These are phyloP conservation scores for Phaeotremella skinneri DNA, from an alignment of 768 basidiomycete genomes.

Conservation along the genomic window DNA sequence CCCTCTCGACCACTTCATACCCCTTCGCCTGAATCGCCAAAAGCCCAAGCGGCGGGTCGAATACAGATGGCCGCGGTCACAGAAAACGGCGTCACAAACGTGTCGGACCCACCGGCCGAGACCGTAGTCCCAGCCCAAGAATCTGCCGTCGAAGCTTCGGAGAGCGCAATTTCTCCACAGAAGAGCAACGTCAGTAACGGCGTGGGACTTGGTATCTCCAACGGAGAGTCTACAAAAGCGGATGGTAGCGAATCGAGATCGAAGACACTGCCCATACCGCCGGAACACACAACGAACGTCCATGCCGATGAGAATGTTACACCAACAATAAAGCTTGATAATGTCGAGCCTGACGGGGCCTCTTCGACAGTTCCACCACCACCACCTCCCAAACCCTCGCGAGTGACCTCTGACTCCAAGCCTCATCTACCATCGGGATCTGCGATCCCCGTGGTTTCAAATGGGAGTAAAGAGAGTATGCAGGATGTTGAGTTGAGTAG, in stretches of 20 bases:
- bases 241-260: not conserved
- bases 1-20: no score
- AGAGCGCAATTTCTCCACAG: no score
- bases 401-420: not conserved
- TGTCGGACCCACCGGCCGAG: no score
- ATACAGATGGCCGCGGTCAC: no score
- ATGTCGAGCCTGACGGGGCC: not conserved
- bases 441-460: not conserved
- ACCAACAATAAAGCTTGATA: not conserved
- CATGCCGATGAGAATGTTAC: not conserved
- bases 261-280: not conserved
- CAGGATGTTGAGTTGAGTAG: conserved; percentile 29
- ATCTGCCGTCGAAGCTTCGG: no score
- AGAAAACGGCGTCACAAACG: no score
- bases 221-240: not conserved
- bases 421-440: not conserved
- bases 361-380: conserved; percentile 19
- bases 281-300: not conserved
- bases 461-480: conserved; percentile 25
- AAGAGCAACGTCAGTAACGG: no score
- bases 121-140: no score
- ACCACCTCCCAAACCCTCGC: conserved; percentile 13
- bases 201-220: not conserved
- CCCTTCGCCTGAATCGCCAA: no score
- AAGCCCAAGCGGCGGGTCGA: no score